Evolutionary conservation across 2,329 filamentous ascomycete species (phyloP), one percentile per base, ranked within the genome.

Genomic region (Diatrype stigma): DNA sequence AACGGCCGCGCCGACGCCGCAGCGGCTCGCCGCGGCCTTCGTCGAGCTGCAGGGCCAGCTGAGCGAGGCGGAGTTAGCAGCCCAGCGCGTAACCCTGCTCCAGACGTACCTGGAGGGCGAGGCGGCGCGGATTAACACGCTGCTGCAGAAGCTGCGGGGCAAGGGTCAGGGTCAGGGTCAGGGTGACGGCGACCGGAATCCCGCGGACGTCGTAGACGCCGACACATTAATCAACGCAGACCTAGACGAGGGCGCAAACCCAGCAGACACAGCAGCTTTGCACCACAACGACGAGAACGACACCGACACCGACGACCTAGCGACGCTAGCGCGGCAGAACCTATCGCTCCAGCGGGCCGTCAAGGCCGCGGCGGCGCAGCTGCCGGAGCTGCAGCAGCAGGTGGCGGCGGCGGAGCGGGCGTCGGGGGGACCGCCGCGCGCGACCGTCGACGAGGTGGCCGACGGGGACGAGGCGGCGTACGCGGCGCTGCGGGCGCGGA

Each of bases 271-370:
- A 30, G 5, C 26, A 30, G 5, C 26, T 6, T 30, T n/a, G n/a
- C 26, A 30, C 10, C 26, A 30, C 10, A 5, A 30, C 26, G 10
- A 30, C 26, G 26, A 30, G 26, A 30, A 30, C 26, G 6, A 17
- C 34, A 7, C 12, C 14, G 5, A 37, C 34, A 37, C 12, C 34
- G 14, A 37, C 34, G 34, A 37, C 34, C 34, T 37, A 6, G 34
- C 34, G 16, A 17, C 12, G 4, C 71, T 92, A 3, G 80, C 82
- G 11, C 82, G 83, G 57, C 79, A 86, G 57, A 93, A 90, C n/a
- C 76, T 85, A 3, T 86, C 94, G 47, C 81, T 87, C 69, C 83
- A 85, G 56, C 83, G 88, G 49, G 83, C 78, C 50, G 81, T 86
- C 46, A 90, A 90, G 64, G 70, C 80, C n/a, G 73, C 89, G 35